Evolutionary conservation across 192 early-diverging fungal genomes (phyloP).

Genomic region (Podila horticola): DNA sequence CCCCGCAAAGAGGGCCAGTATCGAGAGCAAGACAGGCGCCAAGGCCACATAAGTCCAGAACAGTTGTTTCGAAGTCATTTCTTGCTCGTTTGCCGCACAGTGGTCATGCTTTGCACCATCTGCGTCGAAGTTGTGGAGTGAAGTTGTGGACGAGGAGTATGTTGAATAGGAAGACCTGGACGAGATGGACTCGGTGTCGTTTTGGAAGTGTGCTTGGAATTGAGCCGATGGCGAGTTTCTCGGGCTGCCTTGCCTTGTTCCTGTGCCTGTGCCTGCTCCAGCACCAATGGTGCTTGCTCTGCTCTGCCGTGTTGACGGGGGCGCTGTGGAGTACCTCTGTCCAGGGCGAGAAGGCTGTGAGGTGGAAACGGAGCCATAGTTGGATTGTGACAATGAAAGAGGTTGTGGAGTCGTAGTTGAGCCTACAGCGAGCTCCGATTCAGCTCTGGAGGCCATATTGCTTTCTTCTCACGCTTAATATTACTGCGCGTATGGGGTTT

Average conservation of each 20-base stretch:
- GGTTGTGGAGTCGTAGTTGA: too few relatives aligned
- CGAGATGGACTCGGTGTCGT: conserved; percentile 15
- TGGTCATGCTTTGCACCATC: background rate
- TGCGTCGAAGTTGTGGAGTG: background rate
- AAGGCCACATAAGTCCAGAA: conserved; percentile 40
- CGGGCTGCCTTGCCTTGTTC: background rate
- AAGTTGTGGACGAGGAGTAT: conserved; percentile 30
- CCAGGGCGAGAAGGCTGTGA: background rate
- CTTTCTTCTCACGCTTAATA: too few relatives aligned
- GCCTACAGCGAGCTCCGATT: too few relatives aligned
- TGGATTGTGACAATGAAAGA: background rate
- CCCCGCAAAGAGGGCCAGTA: conserved; percentile 25
- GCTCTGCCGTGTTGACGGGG: background rate
- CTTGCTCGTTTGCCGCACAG: background rate
- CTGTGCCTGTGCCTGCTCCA: conserved; percentile 2
- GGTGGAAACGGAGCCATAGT: background rate
- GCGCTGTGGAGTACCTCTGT: background rate
- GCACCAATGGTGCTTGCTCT: background rate
- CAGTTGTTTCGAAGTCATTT: conserved; percentile 15
- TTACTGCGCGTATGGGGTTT: background rate
- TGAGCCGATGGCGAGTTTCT: background rate
- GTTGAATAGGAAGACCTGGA: conserved; percentile 36
- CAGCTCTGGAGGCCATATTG: too few relatives aligned
- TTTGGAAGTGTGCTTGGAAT: background rate
- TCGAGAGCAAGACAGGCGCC: conserved; percentile 23